These are phyloP conservation scores for Tulasnella sp. DNA, from an alignment of 768 basidiomycete genomes.

Conservation along the genomic window DNA sequence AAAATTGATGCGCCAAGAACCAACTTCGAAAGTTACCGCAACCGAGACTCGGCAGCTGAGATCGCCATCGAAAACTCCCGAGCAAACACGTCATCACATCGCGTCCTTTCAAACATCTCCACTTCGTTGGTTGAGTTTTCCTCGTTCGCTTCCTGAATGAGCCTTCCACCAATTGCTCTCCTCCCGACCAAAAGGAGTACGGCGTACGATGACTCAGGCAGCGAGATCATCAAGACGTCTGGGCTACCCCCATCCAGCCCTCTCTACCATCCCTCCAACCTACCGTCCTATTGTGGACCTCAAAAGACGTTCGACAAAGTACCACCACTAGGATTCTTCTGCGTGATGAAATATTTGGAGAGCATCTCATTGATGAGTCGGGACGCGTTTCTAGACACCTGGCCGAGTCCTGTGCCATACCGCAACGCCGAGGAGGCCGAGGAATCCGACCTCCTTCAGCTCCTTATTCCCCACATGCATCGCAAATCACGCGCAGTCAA, in stretches of 20 bases:
- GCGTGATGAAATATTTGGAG: slow-evolving; percentile 1
- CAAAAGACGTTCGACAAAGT: slow-evolving; percentile 11
- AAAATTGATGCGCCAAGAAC: too few species aligned
- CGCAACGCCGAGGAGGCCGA: not conserved
- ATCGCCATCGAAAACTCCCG: not conserved
- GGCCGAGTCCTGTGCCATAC: slow-evolving; percentile 11
- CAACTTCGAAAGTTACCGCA: too few species aligned
- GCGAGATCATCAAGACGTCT: slow-evolving; percentile 63
- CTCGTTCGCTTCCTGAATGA: slow-evolving; percentile 43
- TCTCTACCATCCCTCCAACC: not conserved
- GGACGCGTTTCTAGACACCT: slow-evolving; percentile 16
- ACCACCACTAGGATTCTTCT: slow-evolving; percentile 4
- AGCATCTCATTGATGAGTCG: not conserved
- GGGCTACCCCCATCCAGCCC: slow-evolving; percentile 11
- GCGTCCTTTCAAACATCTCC: not conserved
- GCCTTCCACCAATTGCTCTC: slow-evolving; percentile 84
- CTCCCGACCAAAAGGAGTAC: slow-evolving; percentile 66
- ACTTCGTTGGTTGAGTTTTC: not conserved
- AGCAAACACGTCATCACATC: not conserved
- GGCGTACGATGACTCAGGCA: slow-evolving; percentile 86
- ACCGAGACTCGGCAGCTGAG: too few species aligned
- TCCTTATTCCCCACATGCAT: slow-evolving; percentile 28
- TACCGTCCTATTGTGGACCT: not conserved
- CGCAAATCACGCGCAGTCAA: slow-evolving; percentile 26
- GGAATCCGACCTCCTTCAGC: slow-evolving; percentile 23